Evolutionary conservation across 352 stramenopile species (phyloP), one percentile per base, ranked within the genome.

Genomic region (Stramenopiles sp.): DNA sequence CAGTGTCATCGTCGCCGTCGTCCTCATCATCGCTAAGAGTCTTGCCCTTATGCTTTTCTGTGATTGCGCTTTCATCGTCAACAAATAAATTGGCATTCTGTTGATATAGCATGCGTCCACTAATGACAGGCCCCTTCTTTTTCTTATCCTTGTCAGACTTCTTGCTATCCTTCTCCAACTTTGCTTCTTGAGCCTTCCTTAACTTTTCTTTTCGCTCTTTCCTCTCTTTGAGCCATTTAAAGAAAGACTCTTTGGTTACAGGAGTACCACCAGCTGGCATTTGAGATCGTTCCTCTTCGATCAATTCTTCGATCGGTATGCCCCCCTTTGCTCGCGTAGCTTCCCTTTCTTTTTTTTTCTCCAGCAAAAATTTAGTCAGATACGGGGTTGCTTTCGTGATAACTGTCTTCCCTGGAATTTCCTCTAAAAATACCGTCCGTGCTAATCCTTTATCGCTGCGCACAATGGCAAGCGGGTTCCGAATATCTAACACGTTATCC

Each of bases 281-380:
- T 78, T 78, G 71, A 33, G 71, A 78, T 14, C 71, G 71, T 78
- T 78, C 71, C 14, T 78, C 71, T 78, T 78, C 71, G 31, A 78
- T 78, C 71, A 78, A 78, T 14, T 78, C 71, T 78, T 78, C 71
- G 14, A 78, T 78, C 1, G 71, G 71, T 14, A 78, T 78, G 4
- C 71, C 71, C 4, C 71, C 71, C 22, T 78, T 78, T 33, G 4
- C 22, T 78, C 71, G 71, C 4, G 14, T 33, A 4, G 4, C 71
- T 78, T 78, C 71, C 71, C 31, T 78, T 78, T 78, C 71, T 78
- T 78, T 78, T 78, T 14, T 78, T 14, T 31, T 33, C 71, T 78
- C 31, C 22, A 78, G 4, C 8, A 78, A 8, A 78, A 33, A 33
- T 33, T 78, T 33, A 14, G 30, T 78, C 4, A 78, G 71, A 78